phyloP scores from a whole-genome alignment of 78 protist genomes.

The Anaeramoeba flamelloides region DNA sequence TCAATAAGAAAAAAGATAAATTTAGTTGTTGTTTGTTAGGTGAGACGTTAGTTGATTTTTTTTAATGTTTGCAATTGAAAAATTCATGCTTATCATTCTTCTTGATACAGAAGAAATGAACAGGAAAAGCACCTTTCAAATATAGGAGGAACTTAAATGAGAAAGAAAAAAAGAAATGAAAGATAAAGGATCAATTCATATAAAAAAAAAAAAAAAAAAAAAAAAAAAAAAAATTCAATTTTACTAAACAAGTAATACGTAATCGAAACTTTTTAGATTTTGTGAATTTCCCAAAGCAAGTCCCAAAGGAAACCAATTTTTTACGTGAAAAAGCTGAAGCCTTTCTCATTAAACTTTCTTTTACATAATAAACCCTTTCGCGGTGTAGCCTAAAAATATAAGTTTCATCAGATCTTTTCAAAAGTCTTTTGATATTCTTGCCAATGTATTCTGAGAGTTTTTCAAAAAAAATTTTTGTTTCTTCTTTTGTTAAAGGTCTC shows the following conservation, averaged over 20 bases:
- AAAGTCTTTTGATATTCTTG: slow-evolving; percentile 56
- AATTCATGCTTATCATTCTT: too few relatives aligned
- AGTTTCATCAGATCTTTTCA: slow-evolving; percentile 79
- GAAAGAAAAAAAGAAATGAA: too few relatives aligned
- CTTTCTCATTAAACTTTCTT: slow-evolving; percentile 10
- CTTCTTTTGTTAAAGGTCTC: slow-evolving; percentile 93
- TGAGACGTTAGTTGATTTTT: too few relatives aligned
- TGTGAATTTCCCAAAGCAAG: slow-evolving; percentile 90
- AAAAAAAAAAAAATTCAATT: slow-evolving; percentile 50
- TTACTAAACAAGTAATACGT: slow-evolving; percentile 84
- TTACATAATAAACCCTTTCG: slow-evolving; percentile 79
- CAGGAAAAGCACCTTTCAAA: too few relatives aligned
- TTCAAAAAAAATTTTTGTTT: slow-evolving; percentile 79
- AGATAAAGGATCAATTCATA: too few relatives aligned
- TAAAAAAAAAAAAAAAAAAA: slow-evolving; percentile 3
- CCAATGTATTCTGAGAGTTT: slow-evolving; percentile 92
- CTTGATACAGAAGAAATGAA: too few relatives aligned
- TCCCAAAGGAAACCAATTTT: slow-evolving; percentile 62
- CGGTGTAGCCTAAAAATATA: slow-evolving; percentile 84
- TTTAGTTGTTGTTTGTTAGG: too few relatives aligned
- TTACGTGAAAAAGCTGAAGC: slow-evolving; percentile 48
- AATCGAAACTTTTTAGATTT: slow-evolving; percentile 71
- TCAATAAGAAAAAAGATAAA: too few relatives aligned
- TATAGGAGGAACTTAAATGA: too few relatives aligned
- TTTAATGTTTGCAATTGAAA: too few relatives aligned